phyloP scores from a whole-genome alignment of 805 yeast genomes.

The Kluyveromyces starmeri region DNA sequence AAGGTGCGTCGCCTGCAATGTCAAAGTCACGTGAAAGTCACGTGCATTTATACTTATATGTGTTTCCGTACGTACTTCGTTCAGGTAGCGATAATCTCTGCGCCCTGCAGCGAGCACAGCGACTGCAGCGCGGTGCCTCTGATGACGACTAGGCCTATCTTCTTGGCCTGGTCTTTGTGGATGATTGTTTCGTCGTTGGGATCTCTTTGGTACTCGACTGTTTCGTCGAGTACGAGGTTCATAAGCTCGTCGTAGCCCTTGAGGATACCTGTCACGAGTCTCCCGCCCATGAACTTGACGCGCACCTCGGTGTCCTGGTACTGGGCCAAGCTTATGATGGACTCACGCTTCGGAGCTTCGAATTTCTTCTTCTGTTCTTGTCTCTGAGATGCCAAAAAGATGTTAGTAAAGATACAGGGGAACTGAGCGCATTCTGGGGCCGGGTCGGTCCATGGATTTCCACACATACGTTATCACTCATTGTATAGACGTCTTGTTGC shows the following conservation, averaged over 20 bases:
- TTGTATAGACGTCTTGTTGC: no score
- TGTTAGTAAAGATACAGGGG: no score
- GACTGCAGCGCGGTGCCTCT: conserved; percentile 71
- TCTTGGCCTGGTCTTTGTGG: conserved; percentile 50
- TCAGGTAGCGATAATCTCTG: conserved; percentile 18
- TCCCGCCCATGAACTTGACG: conserved; percentile 79
- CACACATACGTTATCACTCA: no score
- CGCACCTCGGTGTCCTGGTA: conserved; percentile 65
- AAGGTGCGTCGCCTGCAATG: no score
- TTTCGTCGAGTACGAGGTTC: conserved; percentile 69
- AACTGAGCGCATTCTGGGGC: no score
- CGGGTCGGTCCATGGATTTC: no score
- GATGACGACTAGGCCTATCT: conserved; percentile 69
- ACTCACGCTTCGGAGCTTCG: conserved; percentile 85
- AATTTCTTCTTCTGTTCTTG: conserved; percentile 30
- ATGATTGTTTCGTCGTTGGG: conserved; percentile 48
- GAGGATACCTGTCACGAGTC: conserved; percentile 70
- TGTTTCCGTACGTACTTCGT: no score
- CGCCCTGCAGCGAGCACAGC: conserved; percentile 27
- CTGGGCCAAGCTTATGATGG: conserved; percentile 71
- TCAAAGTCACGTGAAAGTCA: no score
- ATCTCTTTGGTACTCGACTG: conserved; percentile 50
- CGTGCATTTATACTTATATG: no score
- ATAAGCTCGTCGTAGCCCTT: conserved; percentile 79
- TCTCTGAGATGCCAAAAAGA: no score